Percentiles rank a stretch among this genome's conserved stretches.
These are phyloP conservation scores for Begonia masoniana DNA, from an alignment of 306 rosid genomes.

Conservation along the genomic window DNA sequence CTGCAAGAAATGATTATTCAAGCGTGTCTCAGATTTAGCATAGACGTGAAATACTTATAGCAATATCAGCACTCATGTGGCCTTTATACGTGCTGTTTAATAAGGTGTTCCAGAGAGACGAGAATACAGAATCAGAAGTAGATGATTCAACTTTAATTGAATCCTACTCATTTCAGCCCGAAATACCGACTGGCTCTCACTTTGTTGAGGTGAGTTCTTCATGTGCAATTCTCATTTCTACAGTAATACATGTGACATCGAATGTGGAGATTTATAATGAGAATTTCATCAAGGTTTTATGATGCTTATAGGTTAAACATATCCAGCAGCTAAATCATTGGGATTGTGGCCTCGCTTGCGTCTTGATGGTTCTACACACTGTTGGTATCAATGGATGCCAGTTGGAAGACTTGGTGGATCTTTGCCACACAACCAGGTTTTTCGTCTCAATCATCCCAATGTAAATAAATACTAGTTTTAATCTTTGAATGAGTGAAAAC, in stretches of 20 bases:
- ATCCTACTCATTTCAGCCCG: conserved; percentile 27
- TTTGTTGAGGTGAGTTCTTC: conserved; percentile 52
- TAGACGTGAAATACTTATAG: conserved; percentile 11
- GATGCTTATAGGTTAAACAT: conserved; percentile 69
- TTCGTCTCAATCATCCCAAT: conserved; percentile 13
- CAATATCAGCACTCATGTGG: conserved; percentile 59
- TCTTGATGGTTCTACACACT: conserved; percentile 60
- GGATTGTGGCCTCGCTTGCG: conserved; percentile 99
- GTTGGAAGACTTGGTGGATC: conserved; percentile 48
- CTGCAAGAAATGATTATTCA: no score
- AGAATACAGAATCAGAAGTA: conserved; percentile 28
- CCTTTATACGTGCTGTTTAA: conserved; percentile 58
- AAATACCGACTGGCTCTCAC: conserved; percentile 28
- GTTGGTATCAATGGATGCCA: conserved; percentile 39
- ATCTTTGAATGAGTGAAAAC: no score
- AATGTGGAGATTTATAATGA: neutral
- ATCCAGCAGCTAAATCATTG: conserved; percentile 70
- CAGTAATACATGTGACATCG: neutral
- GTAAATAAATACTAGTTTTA: neutral
- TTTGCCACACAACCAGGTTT: conserved; percentile 75
- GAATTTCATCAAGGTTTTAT: conserved; percentile 9
- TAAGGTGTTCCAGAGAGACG: conserved; percentile 48
- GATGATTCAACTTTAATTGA: conserved; percentile 30
- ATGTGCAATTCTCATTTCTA: conserved; percentile 1
- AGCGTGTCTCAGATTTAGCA: conserved; percentile 4